A percentile compares a stretch with the other conserved stretches of the same genome.
Conservation (phyloP, 345 rosid genomes). For the Salix dunnii region DNA sequence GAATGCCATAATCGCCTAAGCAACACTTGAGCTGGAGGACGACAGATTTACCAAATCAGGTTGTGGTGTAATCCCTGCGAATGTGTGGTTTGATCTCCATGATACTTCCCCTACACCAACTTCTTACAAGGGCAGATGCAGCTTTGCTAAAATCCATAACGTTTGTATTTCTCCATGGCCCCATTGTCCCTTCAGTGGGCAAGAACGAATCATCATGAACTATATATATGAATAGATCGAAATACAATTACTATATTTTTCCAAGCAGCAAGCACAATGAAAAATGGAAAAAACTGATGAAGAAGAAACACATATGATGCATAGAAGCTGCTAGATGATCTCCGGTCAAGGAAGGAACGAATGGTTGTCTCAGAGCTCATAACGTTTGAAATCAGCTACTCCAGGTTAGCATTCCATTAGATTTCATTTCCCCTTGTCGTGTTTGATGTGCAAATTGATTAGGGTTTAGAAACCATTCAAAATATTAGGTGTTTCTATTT, state of each 20-base stretch:
- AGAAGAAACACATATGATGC: constrained; percentile 31
- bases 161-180: background rate
- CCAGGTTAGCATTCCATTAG: constrained; percentile 38
- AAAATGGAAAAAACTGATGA: background rate
- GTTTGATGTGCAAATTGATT: background rate
- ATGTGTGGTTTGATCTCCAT: background rate
- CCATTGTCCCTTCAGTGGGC: background rate
- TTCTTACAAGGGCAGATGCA: background rate
- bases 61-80: background rate
- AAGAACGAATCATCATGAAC: background rate
- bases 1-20: background rate
- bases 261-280: background rate
- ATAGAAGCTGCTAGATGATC: constrained; percentile 91
- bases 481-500: background rate
- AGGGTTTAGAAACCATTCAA: background rate
- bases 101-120: background rate
- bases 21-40: background rate
- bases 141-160: background rate
- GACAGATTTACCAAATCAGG: background rate
- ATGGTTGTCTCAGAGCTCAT: constrained; percentile 55
- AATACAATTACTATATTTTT: background rate
- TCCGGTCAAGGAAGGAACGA: constrained; percentile 68
- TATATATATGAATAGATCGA: background rate
- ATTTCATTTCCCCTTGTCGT: background rate
- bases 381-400: constrained; percentile 19